Base-by-base conservation (phyloP, 75 land plant genomes). In the Cupressus sempervirens region DNA sequence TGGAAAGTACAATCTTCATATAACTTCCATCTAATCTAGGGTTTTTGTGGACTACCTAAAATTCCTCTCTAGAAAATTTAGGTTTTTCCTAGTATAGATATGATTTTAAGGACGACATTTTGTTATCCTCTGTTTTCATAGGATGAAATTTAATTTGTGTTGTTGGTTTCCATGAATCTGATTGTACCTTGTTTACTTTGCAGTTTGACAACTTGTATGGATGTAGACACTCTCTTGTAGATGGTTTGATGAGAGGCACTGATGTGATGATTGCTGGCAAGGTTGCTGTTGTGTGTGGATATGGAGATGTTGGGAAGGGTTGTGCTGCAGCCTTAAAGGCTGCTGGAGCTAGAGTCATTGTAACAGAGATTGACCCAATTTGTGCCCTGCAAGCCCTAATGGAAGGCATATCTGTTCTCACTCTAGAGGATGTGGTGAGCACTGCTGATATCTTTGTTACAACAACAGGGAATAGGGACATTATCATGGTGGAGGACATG, bases 381-480 rank as follows among this genome's bases (percentile, higher is more conserved):
- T 95, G 98, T 77, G 98, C 98, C n/a, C 90, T 96, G 52, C 95
- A 96, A 86, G 97, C 97, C 68, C 68, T 65, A n/a, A 65, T 65
- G 68, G 68, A 65, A 41, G 98, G 98, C 14, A 93, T 96, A 76
- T 46, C 83, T 90, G 93, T 95, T 18, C 89, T 91, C 0, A 88
- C 93, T 40, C 79, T 96, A 53, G 95, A 89, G 65, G 98, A 96
- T 86, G 91, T 91, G 76, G 94, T 96, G 32, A 86, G 86, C 29
- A 90, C 89, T 23, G 96, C 92, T 65, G 98, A 96, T 87, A 96
- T 96, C 85, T 94, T 96, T 75, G 92, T 93, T 76, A 96, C 98
- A 84, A 93, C 98, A 85, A 96, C 98, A 35, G 97, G 97, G 1
- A 96, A 96, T 92, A 96, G 93, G 95, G 97, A 95, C 88, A 93